phyloP scores from a whole-genome alignment of 108 stramenopile genomes.

The Epithemia pelagica region DNA sequence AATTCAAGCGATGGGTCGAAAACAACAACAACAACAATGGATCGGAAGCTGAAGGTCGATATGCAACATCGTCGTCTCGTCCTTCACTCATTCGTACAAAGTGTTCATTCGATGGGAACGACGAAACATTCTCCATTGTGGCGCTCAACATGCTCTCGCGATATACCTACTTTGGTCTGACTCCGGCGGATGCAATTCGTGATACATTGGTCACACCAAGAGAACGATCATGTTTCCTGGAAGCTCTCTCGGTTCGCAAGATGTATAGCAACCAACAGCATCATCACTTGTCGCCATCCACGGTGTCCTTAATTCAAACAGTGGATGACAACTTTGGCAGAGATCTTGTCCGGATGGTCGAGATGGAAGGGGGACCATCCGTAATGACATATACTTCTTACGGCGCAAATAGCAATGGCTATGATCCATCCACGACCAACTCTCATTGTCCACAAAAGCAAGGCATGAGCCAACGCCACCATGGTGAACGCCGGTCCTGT shows the following conservation, averaged over 20 bases:
- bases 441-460: background rate
- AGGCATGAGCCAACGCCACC: background rate
- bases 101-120: constrained; percentile 8
- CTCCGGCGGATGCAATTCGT: constrained; percentile 1
- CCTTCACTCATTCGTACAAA: constrained; percentile 4
- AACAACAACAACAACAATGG: background rate
- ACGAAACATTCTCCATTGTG: constrained; percentile 10
- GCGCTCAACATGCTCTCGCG: constrained; percentile 10
- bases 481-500: background rate
- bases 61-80: background rate
- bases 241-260: constrained; percentile 6
- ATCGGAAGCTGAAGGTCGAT: background rate
- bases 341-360: constrained; percentile 5
- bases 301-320: constrained; percentile 3
- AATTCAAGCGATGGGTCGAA: constrained; percentile 1
- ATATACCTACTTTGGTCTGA: background rate
- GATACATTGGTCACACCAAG: constrained; percentile 1
- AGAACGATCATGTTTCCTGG: constrained; percentile 3
- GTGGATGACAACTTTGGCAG: constrained; percentile 1
- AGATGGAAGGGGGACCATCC: background rate
- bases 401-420: background rate
- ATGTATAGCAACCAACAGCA: background rate
- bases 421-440: background rate
- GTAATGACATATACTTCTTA: background rate
- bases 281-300: constrained; percentile 9